A percentile compares a stretch with the other conserved stretches of the same genome.
These are phyloP conservation scores for Zalaria obscura DNA, from an alignment of 2,329 filamentous ascomycete species.

Conservation along the genomic window DNA sequence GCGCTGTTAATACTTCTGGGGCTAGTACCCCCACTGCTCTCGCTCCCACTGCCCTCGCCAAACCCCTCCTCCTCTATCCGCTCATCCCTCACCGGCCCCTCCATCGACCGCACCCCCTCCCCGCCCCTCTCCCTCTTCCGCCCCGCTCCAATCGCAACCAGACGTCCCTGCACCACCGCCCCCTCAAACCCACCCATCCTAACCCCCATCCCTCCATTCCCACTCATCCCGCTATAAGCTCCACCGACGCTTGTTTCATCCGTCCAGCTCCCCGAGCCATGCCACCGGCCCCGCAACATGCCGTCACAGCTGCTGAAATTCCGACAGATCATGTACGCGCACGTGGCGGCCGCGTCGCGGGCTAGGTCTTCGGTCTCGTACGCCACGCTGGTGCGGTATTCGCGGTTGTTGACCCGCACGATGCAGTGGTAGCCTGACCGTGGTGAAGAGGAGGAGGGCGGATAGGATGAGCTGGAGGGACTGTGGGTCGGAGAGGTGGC, in stretches of 20 bases:
- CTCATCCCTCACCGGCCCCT: too few relatives aligned
- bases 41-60: too few relatives aligned
- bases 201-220: too few relatives aligned
- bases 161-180: conserved; percentile 36
- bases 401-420: conserved; percentile 87
- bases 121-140: conserved; percentile 15
- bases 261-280: conserved; percentile 26
- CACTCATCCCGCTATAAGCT: too few relatives aligned
- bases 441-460: neutral
- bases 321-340: conserved; percentile 92
- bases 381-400: conserved; percentile 81
- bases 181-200: too few relatives aligned
- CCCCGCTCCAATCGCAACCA: conserved; percentile 50
- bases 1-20: neutral
- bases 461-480: too few relatives aligned
- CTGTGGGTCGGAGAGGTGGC: too few relatives aligned
- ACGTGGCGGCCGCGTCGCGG: conserved; percentile 86
- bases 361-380: conserved; percentile 74
- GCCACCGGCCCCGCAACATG: conserved; percentile 52
- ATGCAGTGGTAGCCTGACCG: conserved; percentile 71
- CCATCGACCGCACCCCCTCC: neutral
- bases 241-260: too few relatives aligned
- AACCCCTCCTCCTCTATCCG: too few relatives aligned
- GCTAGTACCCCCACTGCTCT: neutral
- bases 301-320: conserved; percentile 96